phyloP scores from a whole-genome alignment of 345 rosid genomes.

The Acer negundo region DNA sequence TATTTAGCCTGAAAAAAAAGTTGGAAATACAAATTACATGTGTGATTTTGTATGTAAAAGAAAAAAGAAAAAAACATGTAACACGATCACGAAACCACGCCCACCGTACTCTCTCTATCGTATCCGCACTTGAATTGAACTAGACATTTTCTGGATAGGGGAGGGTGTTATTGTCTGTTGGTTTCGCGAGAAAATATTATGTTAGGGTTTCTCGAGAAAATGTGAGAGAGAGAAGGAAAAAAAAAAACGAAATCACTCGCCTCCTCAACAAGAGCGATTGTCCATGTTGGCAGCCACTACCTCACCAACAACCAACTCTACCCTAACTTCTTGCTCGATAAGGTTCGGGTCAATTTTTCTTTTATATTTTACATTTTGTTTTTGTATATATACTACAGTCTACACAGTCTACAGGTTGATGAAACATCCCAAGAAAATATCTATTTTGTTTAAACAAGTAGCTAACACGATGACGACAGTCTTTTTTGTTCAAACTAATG shows the following conservation, averaged over 20 bases:
- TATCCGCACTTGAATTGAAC: too few relatives aligned
- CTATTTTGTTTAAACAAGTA: slow-evolving; percentile 1
- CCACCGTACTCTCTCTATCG: too few relatives aligned
- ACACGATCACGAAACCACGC: background rate
- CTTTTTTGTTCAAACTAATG: slow-evolving; percentile 6
- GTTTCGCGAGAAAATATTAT: too few relatives aligned
- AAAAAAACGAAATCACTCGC: slow-evolving; percentile 53
- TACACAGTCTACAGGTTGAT: too few relatives aligned
- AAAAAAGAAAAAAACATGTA: background rate
- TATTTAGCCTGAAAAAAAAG: too few relatives aligned
- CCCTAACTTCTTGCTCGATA: slow-evolving; percentile 86
- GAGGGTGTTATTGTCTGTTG: too few relatives aligned
- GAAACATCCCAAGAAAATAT: background rate
- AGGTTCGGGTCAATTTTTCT: slow-evolving; percentile 48
- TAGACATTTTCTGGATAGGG: too few relatives aligned
- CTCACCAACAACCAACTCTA: slow-evolving; percentile 80
- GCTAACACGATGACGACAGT: slow-evolving; percentile 3
- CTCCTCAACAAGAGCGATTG: slow-evolving; percentile 92
- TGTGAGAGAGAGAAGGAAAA: too few relatives aligned
- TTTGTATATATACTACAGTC: too few relatives aligned
- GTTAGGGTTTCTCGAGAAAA: too few relatives aligned
- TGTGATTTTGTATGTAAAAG: background rate
- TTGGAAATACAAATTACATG: too few relatives aligned
- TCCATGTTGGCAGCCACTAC: slow-evolving; percentile 84
- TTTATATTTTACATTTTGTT: background rate